Conservation (phyloP, 768 basidiomycete species). For the Strobilomyces echinocephalus region DNA sequence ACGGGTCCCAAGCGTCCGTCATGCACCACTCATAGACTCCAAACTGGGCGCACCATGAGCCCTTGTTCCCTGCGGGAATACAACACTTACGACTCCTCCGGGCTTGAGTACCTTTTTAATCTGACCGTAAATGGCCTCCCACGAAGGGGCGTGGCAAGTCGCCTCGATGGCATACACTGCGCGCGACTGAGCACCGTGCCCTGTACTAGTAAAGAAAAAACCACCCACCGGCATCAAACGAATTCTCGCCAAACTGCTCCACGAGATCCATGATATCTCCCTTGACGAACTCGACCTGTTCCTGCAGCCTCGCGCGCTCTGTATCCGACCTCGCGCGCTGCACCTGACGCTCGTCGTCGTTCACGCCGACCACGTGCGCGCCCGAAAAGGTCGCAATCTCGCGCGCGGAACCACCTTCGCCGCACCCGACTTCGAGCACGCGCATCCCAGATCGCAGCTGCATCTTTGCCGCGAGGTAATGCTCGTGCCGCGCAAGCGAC, state of each 20-base stretch:
- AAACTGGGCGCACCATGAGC: constrained; percentile 48
- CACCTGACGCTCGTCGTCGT: constrained; percentile 69
- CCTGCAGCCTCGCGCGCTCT: constrained; percentile 49
- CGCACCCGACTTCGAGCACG: constrained; percentile 97
- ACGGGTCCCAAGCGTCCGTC: constrained; percentile 63
- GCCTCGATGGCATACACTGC: too few relatives aligned
- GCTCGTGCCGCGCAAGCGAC: constrained; percentile 13
- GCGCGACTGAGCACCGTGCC: not conserved
- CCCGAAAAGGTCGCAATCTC: too few relatives aligned
- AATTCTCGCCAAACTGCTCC: too few relatives aligned
- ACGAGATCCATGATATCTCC: too few relatives aligned
- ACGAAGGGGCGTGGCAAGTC: too few relatives aligned
- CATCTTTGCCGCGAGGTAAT: too few relatives aligned
- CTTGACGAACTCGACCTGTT: too few relatives aligned
- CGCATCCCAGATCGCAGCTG: constrained; percentile 63
- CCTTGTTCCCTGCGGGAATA: not conserved
- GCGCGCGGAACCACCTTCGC: constrained; percentile 33
- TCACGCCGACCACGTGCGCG: too few relatives aligned
- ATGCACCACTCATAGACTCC: constrained; percentile 75
- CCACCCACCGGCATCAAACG: constrained; percentile 35
- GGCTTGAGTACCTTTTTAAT: too few relatives aligned
- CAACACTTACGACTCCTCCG: constrained; percentile 43
- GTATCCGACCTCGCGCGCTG: constrained; percentile 84
- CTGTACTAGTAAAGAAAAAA: not conserved
- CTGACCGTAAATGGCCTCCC: too few relatives aligned